phyloP scores from a whole-genome alignment of 192 early-diverging fungal genomes.

The Coemansia sp. region DNA sequence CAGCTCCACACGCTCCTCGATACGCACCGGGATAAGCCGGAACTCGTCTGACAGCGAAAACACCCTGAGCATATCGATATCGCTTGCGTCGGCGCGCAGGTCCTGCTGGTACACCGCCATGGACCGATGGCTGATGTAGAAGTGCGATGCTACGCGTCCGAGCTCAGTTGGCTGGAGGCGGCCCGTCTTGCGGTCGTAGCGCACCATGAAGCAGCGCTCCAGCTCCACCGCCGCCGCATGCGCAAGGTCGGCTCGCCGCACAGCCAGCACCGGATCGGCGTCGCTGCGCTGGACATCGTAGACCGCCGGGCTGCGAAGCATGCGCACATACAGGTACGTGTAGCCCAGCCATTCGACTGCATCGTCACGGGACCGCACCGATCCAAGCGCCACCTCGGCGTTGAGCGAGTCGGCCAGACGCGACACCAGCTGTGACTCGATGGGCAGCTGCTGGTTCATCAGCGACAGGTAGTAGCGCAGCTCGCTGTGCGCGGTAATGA shows the following conservation, averaged over 20 bases:
- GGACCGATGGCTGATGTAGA: slow-evolving; percentile 89
- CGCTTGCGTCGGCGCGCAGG: slow-evolving; percentile 84
- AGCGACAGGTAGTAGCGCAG: slow-evolving; percentile 95
- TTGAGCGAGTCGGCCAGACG: slow-evolving; percentile 90
- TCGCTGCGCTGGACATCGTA: slow-evolving; percentile 66
- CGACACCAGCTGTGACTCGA: slow-evolving; percentile 92
- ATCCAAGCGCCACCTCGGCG: slow-evolving; percentile 94
- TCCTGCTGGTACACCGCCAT: slow-evolving; percentile 95
- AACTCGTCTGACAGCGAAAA: slow-evolving; percentile 93
- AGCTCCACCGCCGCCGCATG: slow-evolving; percentile 83
- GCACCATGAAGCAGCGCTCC: slow-evolving; percentile 90
- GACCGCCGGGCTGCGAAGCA: slow-evolving; percentile 86
- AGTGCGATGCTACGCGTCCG: slow-evolving; percentile 95
- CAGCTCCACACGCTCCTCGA: slow-evolving; percentile 93
- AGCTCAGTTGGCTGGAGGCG: slow-evolving; percentile 86
- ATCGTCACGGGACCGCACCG: slow-evolving; percentile 86
- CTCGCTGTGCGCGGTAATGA: slow-evolving; percentile 91
- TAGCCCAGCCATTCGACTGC: slow-evolving; percentile 96
- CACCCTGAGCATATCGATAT: slow-evolving; percentile 86
- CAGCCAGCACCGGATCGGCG: slow-evolving; percentile 71
- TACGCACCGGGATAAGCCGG: slow-evolving; percentile 89
- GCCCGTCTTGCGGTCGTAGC: slow-evolving; percentile 93
- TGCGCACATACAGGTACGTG: slow-evolving; percentile 94
- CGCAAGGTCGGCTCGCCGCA: slow-evolving; percentile 86
- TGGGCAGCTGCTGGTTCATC: slow-evolving; percentile 94